Evolutionary conservation across 2,329 filamentous ascomycete genomes (phyloP).

Genomic region (Scleromitrula shiraiana): DNA sequence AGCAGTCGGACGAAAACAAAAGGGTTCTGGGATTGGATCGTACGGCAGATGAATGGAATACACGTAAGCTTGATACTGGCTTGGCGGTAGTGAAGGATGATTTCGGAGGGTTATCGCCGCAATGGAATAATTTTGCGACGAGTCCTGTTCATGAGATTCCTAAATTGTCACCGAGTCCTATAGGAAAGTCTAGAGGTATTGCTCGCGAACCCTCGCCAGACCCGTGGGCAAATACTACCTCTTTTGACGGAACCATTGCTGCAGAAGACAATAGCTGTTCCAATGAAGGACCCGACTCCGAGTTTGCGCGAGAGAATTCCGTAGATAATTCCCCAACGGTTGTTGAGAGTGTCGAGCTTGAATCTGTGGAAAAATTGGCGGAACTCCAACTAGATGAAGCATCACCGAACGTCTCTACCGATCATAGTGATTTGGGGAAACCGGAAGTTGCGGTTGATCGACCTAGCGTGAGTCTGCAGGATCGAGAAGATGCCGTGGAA

Average conservation of each 20-base stretch:
- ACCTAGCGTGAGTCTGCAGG: too few species aligned
- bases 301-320: too few species aligned
- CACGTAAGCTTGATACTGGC: background rate
- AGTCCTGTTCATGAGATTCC: background rate
- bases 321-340: too few species aligned
- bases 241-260: background rate
- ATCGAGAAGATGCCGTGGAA: background rate
- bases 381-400: background rate
- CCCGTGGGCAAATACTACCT: constrained; percentile 21
- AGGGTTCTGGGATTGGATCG: constrained; percentile 14
- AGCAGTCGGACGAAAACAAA: constrained; percentile 10
- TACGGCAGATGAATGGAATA: constrained; percentile 13
- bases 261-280: background rate
- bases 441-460: too few species aligned
- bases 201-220: constrained; percentile 23
- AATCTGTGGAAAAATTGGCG: too few species aligned
- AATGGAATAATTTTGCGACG: constrained; percentile 12
- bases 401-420: too few species aligned
- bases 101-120: constrained; percentile 5
- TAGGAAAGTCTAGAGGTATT: constrained; percentile 10
- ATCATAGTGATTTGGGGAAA: too few species aligned
- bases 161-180: constrained; percentile 13
- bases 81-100: constrained; percentile 6
- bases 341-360: too few species aligned
- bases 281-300: too few species aligned